Conservation (phyloP, 257 asterid genomes). For the Leptodermis oblonga region DNA sequence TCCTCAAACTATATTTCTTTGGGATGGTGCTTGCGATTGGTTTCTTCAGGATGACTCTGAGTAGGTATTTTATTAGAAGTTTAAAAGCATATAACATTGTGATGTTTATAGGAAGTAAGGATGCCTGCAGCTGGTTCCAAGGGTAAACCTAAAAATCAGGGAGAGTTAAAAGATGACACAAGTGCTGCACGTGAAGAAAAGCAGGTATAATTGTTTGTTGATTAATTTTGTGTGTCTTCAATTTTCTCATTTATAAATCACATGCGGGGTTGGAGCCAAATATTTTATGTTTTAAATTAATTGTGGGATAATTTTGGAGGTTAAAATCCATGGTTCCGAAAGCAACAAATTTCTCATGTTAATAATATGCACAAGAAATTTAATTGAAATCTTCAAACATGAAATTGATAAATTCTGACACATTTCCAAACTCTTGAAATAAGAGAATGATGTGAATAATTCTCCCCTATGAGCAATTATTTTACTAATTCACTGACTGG, state of each 20-base stretch:
- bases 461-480: not conserved
- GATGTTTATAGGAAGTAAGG: constrained; percentile 72
- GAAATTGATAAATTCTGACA: not conserved
- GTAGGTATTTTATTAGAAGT: constrained; percentile 11
- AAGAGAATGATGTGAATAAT: not conserved
- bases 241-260: no score
- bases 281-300: not conserved
- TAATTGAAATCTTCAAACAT: not conserved
- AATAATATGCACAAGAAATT: not conserved
- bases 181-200: constrained; percentile 86
- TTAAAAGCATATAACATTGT: constrained; percentile 25
- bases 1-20: not conserved
- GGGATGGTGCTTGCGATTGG: constrained; percentile 2
- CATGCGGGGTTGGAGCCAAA: not conserved
- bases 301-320: not conserved
- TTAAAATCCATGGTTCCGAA: not conserved
- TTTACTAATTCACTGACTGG: not conserved
- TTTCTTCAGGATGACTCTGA: constrained; percentile 6
- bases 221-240: not conserved
- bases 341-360: not conserved
- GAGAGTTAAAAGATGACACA: constrained; percentile 84
- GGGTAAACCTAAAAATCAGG: constrained; percentile 69
- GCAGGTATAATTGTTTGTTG: constrained; percentile 35
- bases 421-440: not conserved
- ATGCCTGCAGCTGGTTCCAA: constrained; percentile 94